Evolutionary conservation across 441 rosid species (phyloP).

Genomic region (Viola pubescens): DNA sequence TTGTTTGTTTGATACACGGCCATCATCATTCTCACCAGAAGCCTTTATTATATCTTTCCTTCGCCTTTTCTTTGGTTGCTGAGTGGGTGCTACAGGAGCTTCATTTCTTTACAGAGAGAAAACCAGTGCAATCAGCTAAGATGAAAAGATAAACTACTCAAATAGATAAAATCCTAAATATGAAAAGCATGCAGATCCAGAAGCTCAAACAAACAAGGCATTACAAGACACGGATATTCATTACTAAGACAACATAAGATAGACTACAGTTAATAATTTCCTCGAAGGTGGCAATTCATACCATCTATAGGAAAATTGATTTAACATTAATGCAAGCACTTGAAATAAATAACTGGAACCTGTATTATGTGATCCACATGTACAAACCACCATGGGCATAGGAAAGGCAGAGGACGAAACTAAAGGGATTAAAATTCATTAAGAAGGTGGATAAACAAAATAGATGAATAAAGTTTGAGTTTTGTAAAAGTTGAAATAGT

Average conservation of each 20-base stretch:
- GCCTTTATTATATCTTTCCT: slow-evolving; percentile 58
- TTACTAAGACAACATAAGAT: slow-evolving; percentile 2
- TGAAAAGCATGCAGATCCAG: neutral
- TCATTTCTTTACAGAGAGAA: slow-evolving; percentile 35
- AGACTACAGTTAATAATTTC: neutral
- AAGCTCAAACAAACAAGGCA: neutral
- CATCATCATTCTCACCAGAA: slow-evolving; percentile 43
- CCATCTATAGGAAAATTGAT: too few relatives aligned
- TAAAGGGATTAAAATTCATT: too few relatives aligned
- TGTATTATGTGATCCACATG: too few relatives aligned
- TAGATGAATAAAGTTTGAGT: too few relatives aligned
- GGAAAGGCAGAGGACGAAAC: too few relatives aligned
- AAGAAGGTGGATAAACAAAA: too few relatives aligned
- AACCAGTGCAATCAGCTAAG: slow-evolving; percentile 22
- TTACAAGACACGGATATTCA: neutral
- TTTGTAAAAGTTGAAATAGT: too few relatives aligned
- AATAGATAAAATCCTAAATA: neutral
- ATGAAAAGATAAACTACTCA: neutral
- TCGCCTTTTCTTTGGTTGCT: slow-evolving; percentile 81
- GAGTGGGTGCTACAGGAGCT: slow-evolving; percentile 41
- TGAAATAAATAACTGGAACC: too few relatives aligned
- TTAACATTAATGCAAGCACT: too few relatives aligned
- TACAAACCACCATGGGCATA: too few relatives aligned
- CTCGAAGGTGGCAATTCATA: neutral
- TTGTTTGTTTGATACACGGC: slow-evolving; percentile 41